Conservation (phyloP, 2,329 filamentous ascomycete genomes). For the Aspergillus persii region DNA sequence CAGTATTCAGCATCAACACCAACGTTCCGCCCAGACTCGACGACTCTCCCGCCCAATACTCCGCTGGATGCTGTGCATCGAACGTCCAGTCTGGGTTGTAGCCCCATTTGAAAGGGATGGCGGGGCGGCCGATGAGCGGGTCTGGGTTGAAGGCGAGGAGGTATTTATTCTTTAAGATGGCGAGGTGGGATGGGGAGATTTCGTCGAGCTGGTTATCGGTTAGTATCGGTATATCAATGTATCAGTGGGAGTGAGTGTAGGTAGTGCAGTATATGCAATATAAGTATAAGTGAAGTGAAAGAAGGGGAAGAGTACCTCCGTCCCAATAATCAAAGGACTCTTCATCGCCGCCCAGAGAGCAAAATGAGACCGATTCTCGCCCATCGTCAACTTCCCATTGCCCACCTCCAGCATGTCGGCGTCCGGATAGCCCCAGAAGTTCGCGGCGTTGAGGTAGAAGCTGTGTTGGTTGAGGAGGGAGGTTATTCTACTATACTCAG, state of each 20-base stretch:
- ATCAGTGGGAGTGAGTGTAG: no score
- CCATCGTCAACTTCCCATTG: constrained; percentile 47
- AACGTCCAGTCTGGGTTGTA: constrained; percentile 37
- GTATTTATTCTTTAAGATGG: constrained; percentile 45
- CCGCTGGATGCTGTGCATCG: constrained; percentile 32
- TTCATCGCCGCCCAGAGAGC: constrained; percentile 54
- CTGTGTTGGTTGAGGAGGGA: constrained; percentile 51
- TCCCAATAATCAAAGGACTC: constrained; percentile 51
- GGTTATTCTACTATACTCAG: no score
- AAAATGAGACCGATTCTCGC: constrained; percentile 52
- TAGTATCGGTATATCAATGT: not conserved
- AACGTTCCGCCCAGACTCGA: constrained; percentile 26
- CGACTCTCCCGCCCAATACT: constrained; percentile 37
- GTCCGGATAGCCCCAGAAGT: constrained; percentile 54
- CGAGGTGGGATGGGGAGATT: constrained; percentile 37
- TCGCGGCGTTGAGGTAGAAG: constrained; percentile 44
- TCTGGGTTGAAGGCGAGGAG: constrained; percentile 50
- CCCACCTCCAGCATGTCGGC: constrained; percentile 53
- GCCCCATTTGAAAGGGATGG: constrained; percentile 43
- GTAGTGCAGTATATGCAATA: no score
- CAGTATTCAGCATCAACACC: constrained; percentile 34
- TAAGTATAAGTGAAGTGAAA: not conserved
- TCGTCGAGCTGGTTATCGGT: constrained; percentile 1
- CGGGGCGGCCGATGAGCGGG: constrained; percentile 40
- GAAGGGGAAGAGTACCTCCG: constrained; percentile 22